Conservation (phyloP, 306 rosid genomes). For the Dryas drummondii region DNA sequence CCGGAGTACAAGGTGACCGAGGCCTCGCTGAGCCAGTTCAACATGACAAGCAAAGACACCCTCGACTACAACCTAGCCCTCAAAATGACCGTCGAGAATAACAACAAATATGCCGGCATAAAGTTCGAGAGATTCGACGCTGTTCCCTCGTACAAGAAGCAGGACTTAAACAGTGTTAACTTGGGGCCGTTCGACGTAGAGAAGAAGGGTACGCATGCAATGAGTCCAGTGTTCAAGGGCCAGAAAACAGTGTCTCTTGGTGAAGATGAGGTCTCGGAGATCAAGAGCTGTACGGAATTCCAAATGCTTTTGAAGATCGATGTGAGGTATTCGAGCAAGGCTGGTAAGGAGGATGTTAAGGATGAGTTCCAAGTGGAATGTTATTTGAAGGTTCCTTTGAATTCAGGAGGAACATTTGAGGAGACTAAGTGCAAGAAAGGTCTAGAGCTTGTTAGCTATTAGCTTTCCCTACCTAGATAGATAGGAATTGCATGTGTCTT, state of each 20-base stretch:
- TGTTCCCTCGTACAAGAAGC: background rate
- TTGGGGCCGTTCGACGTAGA: background rate
- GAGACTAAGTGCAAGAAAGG: background rate
- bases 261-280: background rate
- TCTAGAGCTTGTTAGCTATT: background rate
- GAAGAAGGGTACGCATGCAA: background rate
- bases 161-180: background rate
- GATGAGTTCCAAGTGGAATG: background rate
- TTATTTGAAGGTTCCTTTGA: conserved; percentile 3
- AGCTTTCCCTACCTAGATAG: too few relatives aligned
- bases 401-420: background rate
- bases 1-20: conserved; percentile 34
- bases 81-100: background rate
- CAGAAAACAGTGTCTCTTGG: background rate
- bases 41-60: conserved; percentile 16
- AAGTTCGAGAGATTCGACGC: background rate
- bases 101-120: background rate
- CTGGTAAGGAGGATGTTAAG: background rate
- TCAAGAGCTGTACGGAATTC: background rate
- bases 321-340: background rate
- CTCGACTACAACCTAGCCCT: background rate
- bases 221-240: background rate
- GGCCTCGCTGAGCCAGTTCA: conserved; percentile 45
- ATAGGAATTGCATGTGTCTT: too few relatives aligned
- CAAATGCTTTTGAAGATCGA: background rate